Conservation (phyloP, 2,329 filamentous ascomycete species). For the Fusarium avenaceum region DNA sequence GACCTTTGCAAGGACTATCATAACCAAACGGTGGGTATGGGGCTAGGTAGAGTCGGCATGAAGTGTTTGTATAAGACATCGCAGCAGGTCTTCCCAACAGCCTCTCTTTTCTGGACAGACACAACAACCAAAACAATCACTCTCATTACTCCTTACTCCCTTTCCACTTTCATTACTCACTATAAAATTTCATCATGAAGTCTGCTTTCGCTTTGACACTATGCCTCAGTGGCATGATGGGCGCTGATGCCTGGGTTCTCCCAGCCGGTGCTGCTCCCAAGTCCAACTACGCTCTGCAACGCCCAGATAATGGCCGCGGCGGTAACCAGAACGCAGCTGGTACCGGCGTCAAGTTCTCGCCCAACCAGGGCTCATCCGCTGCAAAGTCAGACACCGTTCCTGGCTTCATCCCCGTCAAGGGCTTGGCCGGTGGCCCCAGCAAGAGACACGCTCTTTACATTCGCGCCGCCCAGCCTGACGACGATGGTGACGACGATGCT, state of each 20-base stretch:
- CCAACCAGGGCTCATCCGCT: neutral
- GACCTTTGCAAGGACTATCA: neutral
- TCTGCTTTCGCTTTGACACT: slow-evolving; percentile 8
- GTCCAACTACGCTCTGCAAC: slow-evolving; percentile 17
- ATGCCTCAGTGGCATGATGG: slow-evolving; percentile 10
- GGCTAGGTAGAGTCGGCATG: neutral
- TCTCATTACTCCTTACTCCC: neutral
- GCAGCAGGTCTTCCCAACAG: neutral
- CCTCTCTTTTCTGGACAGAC: rapidly evolving
- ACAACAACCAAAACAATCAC: slow-evolving; percentile 4
- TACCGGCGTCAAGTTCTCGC: slow-evolving; percentile 7
- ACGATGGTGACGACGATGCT: neutral
- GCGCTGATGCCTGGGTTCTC: slow-evolving; percentile 11
- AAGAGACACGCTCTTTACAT: neutral
- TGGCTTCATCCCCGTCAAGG: slow-evolving; percentile 11
- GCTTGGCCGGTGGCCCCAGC: neutral
- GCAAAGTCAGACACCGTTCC: neutral
- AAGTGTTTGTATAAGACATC: slow-evolving; percentile 16
- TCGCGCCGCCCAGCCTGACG: neutral
- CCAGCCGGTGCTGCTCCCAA: slow-evolving; percentile 12
- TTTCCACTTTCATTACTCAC: neutral
- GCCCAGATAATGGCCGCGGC: neutral
- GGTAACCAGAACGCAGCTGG: slow-evolving; percentile 9
- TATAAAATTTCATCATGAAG: slow-evolving; percentile 10
- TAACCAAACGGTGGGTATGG: neutral